Evolutionary conservation across 2,329 filamentous ascomycete genomes (phyloP).

Genomic region (Colletotrichum sojae): DNA sequence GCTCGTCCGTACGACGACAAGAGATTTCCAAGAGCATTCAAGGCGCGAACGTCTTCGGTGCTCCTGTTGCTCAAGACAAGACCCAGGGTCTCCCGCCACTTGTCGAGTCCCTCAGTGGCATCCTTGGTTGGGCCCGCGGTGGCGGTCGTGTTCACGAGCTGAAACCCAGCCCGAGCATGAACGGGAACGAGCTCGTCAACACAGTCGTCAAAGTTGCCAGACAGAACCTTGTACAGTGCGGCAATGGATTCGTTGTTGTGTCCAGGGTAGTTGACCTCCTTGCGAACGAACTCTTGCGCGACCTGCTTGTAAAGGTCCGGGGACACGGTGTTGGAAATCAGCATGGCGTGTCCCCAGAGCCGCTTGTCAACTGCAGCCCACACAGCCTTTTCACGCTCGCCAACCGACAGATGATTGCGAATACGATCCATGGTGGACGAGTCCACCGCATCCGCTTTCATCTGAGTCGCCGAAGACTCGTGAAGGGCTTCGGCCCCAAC

Average conservation of each 20-base stretch:
- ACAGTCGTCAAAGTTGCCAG: constrained; percentile 93
- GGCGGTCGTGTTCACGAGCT: constrained; percentile 85
- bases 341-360: constrained; percentile 95
- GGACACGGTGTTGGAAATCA: constrained; percentile 85
- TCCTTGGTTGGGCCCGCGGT: constrained; percentile 75
- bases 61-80: constrained; percentile 92
- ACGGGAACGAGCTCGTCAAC: constrained; percentile 95
- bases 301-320: constrained; percentile 92
- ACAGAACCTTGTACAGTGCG: constrained; percentile 92
- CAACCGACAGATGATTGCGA: constrained; percentile 79
- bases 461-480: constrained; percentile 49
- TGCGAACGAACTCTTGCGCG: constrained; percentile 93
- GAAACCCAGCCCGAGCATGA: constrained; percentile 91
- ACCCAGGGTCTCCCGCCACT: constrained; percentile 92
- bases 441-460: constrained; percentile 78
- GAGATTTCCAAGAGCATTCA: constrained; percentile 85
- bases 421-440: constrained; percentile 78
- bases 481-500: constrained; percentile 46
- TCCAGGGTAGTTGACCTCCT: constrained; percentile 88
- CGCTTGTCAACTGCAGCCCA: constrained; percentile 95
- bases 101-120: constrained; percentile 86
- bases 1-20: constrained; percentile 87
- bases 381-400: constrained; percentile 90
- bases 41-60: constrained; percentile 80
- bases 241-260: constrained; percentile 89